Conservation (phyloP, 768 basidiomycete genomes). For the Rickenella mellea region DNA sequence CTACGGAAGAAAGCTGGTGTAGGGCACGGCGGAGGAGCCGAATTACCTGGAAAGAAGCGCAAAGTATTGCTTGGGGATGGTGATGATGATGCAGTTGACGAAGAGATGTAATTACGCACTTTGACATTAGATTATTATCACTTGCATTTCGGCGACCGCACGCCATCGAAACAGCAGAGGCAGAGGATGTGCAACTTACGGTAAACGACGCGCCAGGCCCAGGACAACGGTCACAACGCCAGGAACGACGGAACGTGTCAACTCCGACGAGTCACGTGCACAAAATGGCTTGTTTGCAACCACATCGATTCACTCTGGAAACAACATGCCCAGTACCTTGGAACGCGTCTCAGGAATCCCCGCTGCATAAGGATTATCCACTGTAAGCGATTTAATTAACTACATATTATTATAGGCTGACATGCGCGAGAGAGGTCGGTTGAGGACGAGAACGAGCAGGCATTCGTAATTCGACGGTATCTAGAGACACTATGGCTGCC, state of each 20-base stretch:
- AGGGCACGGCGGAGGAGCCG: conserved; percentile 60
- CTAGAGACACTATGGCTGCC: conserved; percentile 75
- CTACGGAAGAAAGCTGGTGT: conserved; percentile 75
- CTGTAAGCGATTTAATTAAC: not conserved
- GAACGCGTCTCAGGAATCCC: not conserved
- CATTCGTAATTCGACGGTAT: conserved; percentile 55
- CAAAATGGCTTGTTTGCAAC: too few species aligned
- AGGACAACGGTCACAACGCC: too few species aligned
- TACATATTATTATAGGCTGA: not conserved
- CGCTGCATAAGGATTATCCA: not conserved
- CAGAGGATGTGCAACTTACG: too few species aligned
- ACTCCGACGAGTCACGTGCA: too few species aligned
- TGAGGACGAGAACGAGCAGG: conserved; percentile 34
- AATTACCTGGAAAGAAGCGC: conserved; percentile 65
- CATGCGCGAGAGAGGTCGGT: not conserved
- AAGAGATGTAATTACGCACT: too few species aligned
- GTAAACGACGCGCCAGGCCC: too few species aligned
- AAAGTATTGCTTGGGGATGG: conserved; percentile 52
- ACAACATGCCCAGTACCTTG: not conserved
- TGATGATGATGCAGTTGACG: conserved; percentile 22
- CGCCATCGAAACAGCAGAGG: too few species aligned
- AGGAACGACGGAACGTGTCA: too few species aligned
- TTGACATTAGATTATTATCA: too few species aligned
- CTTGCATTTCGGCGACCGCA: too few species aligned
- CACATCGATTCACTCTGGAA: not conserved